These are phyloP conservation scores for Crithidia thermophila DNA, from an alignment of 208 protist species.

Conservation along the genomic window DNA sequence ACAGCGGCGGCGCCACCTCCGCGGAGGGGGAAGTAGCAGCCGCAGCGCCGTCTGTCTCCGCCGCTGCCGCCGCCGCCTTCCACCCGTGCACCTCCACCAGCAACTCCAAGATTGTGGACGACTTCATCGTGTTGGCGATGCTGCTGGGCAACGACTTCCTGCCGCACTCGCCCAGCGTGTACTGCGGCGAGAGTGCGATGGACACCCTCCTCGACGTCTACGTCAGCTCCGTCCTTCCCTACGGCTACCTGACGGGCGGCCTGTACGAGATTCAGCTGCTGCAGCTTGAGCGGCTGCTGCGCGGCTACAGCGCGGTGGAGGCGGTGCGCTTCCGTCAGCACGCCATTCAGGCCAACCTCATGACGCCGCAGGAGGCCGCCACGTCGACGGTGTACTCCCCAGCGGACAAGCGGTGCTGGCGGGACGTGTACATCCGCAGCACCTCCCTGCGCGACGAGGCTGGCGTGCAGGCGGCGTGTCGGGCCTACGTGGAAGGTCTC, in stretches of 20 bases:
- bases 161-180: conserved; percentile 68
- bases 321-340: conserved; percentile 67
- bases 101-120: conserved; percentile 86
- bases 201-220: conserved; percentile 85
- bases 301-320: conserved; percentile 69
- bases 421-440: conserved; percentile 47
- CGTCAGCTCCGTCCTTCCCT: conserved; percentile 72
- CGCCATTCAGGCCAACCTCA: conserved; percentile 30
- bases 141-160: conserved; percentile 89
- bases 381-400: conserved; percentile 32
- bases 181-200: conserved; percentile 79
- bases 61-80: conserved; percentile 26
- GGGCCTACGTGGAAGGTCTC: conserved; percentile 72
- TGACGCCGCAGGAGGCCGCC: conserved; percentile 44
- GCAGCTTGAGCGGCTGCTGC: conserved; percentile 70
- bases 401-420: conserved; percentile 53
- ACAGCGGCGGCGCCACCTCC: not conserved
- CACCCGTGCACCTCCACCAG: conserved; percentile 60
- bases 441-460: conserved; percentile 41
- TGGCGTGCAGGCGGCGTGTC: conserved; percentile 55
- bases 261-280: conserved; percentile 66
- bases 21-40: not conserved
- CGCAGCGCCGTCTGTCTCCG: not conserved
- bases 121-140: conserved; percentile 80
- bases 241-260: conserved; percentile 79